These are phyloP conservation scores for Tolypocladium album DNA, from an alignment of 2,329 filamentous ascomycete genomes.

Conservation along the genomic window DNA sequence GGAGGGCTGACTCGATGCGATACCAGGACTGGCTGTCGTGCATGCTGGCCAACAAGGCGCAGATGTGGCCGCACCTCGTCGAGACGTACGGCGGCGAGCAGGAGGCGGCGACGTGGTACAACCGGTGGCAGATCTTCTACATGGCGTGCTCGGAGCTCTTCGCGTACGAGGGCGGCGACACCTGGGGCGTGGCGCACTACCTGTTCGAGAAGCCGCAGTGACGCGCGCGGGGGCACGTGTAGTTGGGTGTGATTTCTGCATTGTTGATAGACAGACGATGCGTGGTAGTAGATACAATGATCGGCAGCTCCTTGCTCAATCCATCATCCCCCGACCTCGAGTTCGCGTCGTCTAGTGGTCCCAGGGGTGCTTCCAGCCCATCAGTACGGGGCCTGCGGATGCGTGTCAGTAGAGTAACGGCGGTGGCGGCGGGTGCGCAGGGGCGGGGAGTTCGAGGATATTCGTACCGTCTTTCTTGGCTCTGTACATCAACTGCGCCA, in stretches of 20 bases:
- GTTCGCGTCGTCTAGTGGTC: constrained; percentile 51
- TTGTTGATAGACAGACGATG: background rate
- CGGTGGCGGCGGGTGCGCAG: background rate
- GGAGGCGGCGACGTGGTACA: constrained; percentile 51
- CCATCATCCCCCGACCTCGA: background rate
- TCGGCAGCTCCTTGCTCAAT: background rate
- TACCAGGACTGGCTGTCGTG: constrained; percentile 48
- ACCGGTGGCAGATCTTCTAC: constrained; percentile 64
- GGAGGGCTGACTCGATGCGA: background rate
- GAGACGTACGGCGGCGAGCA: constrained; percentile 52
- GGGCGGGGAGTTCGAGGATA: background rate
- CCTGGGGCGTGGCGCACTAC: constrained; percentile 58
- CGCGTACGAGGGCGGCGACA: constrained; percentile 52
- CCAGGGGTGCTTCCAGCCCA: constrained; percentile 96
- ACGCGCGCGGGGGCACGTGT: background rate
- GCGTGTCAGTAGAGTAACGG: background rate
- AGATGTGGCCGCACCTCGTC: constrained; percentile 52
- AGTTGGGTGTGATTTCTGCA: background rate
- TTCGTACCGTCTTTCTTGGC: constrained; percentile 80
- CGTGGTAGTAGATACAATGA: background rate
- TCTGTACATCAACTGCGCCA: constrained; percentile 75
- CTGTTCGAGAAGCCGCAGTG: constrained; percentile 48
- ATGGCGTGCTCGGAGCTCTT: constrained; percentile 63
- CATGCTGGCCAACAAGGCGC: constrained; percentile 46
- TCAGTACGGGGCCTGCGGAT: constrained; percentile 53